Percentiles rank a stretch among this genome's conserved stretches.
These are phyloP conservation scores for Hygrophila difformis DNA, from an alignment of 257 asterid genomes.

Conservation along the genomic window DNA sequence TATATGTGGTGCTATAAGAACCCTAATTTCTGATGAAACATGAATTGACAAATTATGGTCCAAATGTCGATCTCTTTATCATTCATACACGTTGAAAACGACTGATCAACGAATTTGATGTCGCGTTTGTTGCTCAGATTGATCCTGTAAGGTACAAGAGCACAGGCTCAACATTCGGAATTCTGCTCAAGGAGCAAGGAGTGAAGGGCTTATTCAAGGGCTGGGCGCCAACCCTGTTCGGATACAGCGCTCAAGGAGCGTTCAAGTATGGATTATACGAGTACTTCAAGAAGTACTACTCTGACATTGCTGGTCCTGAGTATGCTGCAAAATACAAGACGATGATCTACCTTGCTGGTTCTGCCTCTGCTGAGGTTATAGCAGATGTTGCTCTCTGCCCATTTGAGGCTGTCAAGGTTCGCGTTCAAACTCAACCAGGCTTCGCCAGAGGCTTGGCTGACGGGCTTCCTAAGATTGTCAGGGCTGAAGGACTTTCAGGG, in stretches of 20 bases:
- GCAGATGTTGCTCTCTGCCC: constrained; percentile 86
- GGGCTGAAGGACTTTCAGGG: constrained; percentile 67
- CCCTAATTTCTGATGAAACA: too few species aligned
- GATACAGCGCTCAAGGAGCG: constrained; percentile 88
- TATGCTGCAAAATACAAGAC: constrained; percentile 74
- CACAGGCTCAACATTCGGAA: constrained; percentile 51
- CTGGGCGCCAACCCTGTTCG: constrained; percentile 78
- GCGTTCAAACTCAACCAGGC: constrained; percentile 83
- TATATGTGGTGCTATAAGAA: too few species aligned
- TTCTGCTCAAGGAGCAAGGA: constrained; percentile 67
- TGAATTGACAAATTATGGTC: too few species aligned
- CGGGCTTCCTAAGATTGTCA: constrained; percentile 64
- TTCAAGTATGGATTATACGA: constrained; percentile 74
- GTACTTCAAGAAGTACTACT: constrained; percentile 62
- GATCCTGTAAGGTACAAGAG: constrained; percentile 73
- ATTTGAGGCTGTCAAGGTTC: constrained; percentile 78
- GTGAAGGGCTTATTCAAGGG: constrained; percentile 61
- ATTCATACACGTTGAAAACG: too few species aligned
- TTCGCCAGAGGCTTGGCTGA: constrained; percentile 81
- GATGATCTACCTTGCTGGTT: constrained; percentile 68
- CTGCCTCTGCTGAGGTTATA: constrained; percentile 77
- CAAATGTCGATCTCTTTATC: too few species aligned
- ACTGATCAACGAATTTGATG: too few species aligned
- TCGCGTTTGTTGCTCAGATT: too few species aligned
- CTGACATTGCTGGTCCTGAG: constrained; percentile 77